phyloP scores from a whole-genome alignment of 2,329 filamentous ascomycete species.

The Trichoderma pleuroti region DNA sequence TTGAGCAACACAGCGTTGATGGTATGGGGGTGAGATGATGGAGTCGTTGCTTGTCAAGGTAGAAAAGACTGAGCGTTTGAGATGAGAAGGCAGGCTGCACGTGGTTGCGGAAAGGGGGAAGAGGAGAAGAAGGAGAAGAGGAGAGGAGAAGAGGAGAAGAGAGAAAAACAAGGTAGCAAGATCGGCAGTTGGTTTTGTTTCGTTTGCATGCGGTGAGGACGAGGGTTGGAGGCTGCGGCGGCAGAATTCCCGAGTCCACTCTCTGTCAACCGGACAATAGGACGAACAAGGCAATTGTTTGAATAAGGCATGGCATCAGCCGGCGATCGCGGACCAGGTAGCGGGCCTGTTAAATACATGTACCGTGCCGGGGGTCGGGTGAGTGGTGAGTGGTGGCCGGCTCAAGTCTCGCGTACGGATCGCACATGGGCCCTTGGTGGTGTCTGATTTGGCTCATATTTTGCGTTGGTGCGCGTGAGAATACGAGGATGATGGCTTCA shows the following conservation, averaged over 20 bases:
- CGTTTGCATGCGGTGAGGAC: slow-evolving; percentile 9
- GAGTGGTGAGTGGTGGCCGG: background rate
- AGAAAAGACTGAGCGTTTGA: background rate
- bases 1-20: background rate
- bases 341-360: background rate
- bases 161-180: background rate
- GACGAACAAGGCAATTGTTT: background rate
- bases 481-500: background rate
- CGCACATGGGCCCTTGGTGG: background rate
- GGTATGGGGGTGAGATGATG: background rate
- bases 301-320: background rate
- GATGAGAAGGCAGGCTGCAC: too few relatives aligned
- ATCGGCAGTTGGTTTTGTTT: background rate
- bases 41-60: background rate
- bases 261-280: background rate
- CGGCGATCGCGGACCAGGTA: background rate
- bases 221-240: background rate
- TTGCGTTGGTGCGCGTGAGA: background rate
- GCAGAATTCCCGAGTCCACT: slow-evolving; percentile 3
- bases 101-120: background rate
- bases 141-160: background rate
- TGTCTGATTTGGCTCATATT: background rate
- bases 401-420: background rate
- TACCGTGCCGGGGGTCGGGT: background rate
- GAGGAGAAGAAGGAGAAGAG: background rate